Base-by-base conservation (phyloP, 768 basidiomycete species). In the Leccinum variicolor region DNA sequence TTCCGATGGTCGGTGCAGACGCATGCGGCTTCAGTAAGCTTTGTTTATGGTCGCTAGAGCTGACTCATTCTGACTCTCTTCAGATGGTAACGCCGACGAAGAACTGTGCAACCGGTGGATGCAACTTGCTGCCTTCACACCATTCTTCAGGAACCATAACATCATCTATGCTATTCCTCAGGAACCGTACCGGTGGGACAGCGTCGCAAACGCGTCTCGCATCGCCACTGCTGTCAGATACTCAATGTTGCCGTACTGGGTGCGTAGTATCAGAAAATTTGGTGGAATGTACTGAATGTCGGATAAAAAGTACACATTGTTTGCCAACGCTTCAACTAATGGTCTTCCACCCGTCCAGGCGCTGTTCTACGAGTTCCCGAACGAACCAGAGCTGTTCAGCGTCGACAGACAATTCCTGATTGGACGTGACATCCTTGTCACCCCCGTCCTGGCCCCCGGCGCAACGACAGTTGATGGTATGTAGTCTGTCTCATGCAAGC, bases 81-180 rank as follows among this genome's bases (percentile, higher is more conserved):
- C 50, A 69, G 66, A 57, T 59, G 82, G 76, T 3, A 90, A 92
- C 68, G 85, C 86, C 8, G 82, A 90, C 62, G 90, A 92, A 69
- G 89, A 92, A 68, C 78, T 93, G 10, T 89, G 89, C 72, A 86
- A 85, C 60, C 81, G 91, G 17, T 93, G 91, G 91, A 91, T 90
- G 89, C 85, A 87, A 68, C 79, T 92, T n/a, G 79, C 87, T 3
- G 90, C 90, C 1, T 92, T 92, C 69, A 80, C 81, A 26, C 90
- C 90, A 6, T 93, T 93, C 77, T 91, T 84, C 70, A 77, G 90
- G 52, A 93, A 92, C 69, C 91, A 92, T 69, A 89, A 89, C 60
- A 71, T 77, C 31, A 76, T 75, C 53, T 83, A 82, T 23, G 86
- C 87, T 5, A 75, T 90, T 28, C 73, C 84, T n/a, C 91, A 92